Base-by-base conservation (phyloP, 2,329 filamentous ascomycete species). In the Didymella arachidicola region DNA sequence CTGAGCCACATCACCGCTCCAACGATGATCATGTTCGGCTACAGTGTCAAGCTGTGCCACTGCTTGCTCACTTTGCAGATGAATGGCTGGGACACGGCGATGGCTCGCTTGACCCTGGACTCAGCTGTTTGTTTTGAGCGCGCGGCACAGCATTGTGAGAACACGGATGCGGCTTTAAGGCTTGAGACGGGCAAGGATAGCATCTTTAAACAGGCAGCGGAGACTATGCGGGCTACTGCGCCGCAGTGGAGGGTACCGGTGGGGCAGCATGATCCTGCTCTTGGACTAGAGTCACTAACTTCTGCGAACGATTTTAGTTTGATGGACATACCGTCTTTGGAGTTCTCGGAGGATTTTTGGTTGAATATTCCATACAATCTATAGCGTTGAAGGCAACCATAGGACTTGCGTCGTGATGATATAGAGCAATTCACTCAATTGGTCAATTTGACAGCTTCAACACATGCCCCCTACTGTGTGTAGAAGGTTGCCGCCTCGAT, bases 261-360 rank as follows among this genome's bases (percentile, higher is more conserved):
- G 8, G 25, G 50, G 7, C 48, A 29, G 22, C 36, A 49, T 7
- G 32, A 42, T 16, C 18, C 55, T 7, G 44, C 49, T 18, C 43
- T 53, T 25, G 49, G 44, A 14, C 49, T 58, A 4, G 49, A 53
- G 16, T 39, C 55, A 8, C 39, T 58, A 3, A 32, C 45, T n/a
- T 18, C 50, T 34, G 45, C 38, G 4, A 25, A 12, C 1, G 51
- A 53, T 3, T 45, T 53, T 16, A 43, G 42, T 2, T 16, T 58
- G 19, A 26, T 50, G 14, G 63, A 66, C 25, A 4, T 66, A 5
- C 38, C 53, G 16, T 53, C 48, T 12, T 8, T 63, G 38, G 67
- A 69, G 10, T 65, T 68, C 7, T 45, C 61, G 8, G 59, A 64
- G 7, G 61, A 68, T 14, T 65, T 68, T n/a, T 68, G 62, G 65